Base-by-base conservation (phyloP, 306 rosid genomes). In the Arachis stenosperma region DNA sequence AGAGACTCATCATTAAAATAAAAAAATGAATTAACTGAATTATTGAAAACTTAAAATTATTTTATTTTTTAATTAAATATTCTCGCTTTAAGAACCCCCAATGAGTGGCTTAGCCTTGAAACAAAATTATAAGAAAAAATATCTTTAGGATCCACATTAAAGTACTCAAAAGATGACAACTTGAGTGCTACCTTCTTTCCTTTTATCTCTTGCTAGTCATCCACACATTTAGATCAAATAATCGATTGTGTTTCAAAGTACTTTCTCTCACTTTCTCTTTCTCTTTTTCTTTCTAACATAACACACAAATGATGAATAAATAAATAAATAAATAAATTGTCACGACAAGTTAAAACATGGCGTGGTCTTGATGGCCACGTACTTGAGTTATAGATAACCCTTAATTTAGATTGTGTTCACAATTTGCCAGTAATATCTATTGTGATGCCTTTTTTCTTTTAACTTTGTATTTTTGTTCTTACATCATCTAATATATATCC, bases 161-260 rank as follows among this genome's bases (percentile, higher is more conserved):
- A 80, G 63, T 74, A 74, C 63, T 74, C 57, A 13, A 69, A 70
- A 70, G 69, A 75, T 40, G 53, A 47, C 37, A 8, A 70, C 67
- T 77, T 76, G 37, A 37, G 65, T 40, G 39, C 29, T 9, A 7
- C 6, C 42, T 29, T 60, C 53, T 64, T 36, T 22, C 1, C 63
- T 33, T 15, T 55, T 22, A 12, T 57, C 46, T 7, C 54, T 47
- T 73, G 40, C 36, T 44, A 29, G 52, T 41, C 74, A 55, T 47
- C 12, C 65, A 50, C 36, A 70, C 50, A 50, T 44, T 70, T 75
- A 62, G 65, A 64, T 62, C 61, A 63, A 62, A 63, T 41, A 56
- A 64, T 80, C 29, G 30, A 66, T 73, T 30, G 44, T 5, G 30
- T 41, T 77, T 77, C 27, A 77, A 55, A 63, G 54, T 65, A 42